Base-by-base conservation (phyloP, 1,139 yeast species). In the Arxiozyma slooffiae region DNA sequence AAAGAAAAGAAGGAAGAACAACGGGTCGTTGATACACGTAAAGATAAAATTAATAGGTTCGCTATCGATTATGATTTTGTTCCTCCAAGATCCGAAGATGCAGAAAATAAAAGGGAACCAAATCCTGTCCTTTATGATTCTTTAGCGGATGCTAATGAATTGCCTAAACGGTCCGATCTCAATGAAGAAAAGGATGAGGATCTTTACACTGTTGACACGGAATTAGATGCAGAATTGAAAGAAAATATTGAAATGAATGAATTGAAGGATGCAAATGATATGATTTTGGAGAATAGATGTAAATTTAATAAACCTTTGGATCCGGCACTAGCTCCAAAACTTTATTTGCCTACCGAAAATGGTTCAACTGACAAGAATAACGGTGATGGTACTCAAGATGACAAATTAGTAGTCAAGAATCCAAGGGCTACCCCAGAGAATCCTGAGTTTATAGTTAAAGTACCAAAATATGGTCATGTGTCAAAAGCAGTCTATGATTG, bases 361-460 rank as follows among this genome's bases (percentile, higher is more conserved):
- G 22, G 8, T 3, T 20, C 23, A 9, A n/a, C 39, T 11, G 7
- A 8, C 3, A 30, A 30, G 14, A 30, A 30, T 30, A 11, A 16
- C 3, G 40, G 4, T 1, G 16, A 34, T 22, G 30, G 39, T 36
- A 34, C 22, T 6, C 37, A 50, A 21, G 34, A 41, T 18, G 46
- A 52, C 11, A 48, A 45, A 16, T 37, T 48, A 11, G 40, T 48
- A 41, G 48, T 45, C n/a, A 46, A 48, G 9, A 50, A 54, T 43
- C 66, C 64, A 24, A 49, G 57, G 17, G 68, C 68, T 1, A 58
- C 64, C 9, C 65, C 66, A 3, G 61, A 63, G 20, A 60, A 62
- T 37, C 66, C 63, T 7, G 69, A 65, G 50, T 38, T 50, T 24
- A 53, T 65, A 11, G 62, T 63, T 16, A 58, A 56, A 38, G 57